Percentiles rank a stretch among this genome's conserved stretches.
Conservation (phyloP, 805 yeast species). For the Saturnispora kantuleensis region DNA sequence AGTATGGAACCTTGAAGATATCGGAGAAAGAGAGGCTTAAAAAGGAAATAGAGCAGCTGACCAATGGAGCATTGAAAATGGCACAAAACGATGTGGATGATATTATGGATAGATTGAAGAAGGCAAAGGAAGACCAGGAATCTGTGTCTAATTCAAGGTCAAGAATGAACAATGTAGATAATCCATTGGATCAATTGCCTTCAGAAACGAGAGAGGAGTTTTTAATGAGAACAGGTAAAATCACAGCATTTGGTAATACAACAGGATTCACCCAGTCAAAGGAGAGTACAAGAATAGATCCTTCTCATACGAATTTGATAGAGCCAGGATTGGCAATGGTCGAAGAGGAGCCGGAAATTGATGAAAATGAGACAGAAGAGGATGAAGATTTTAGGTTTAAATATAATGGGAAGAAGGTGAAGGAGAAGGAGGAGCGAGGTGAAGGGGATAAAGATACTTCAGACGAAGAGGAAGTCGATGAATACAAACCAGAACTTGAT, state of each 20-base stretch:
- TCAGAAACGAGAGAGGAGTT: slow-evolving; percentile 77
- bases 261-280: slow-evolving; percentile 42
- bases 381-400: not conserved
- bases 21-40: slow-evolving; percentile 48
- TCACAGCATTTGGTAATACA: slow-evolving; percentile 83
- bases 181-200: slow-evolving; percentile 29
- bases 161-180: slow-evolving; percentile 10
- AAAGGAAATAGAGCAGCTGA: slow-evolving; percentile 44
- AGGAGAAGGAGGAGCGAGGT: slow-evolving; percentile 16
- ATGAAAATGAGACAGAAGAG: slow-evolving; percentile 9
- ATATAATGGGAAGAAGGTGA: slow-evolving; percentile 3
- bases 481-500: slow-evolving; percentile 14
- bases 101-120: slow-evolving; percentile 33
- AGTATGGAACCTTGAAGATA: slow-evolving; percentile 38
- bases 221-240: slow-evolving; percentile 79
- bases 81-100: slow-evolving; percentile 56
- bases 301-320: slow-evolving; percentile 34
- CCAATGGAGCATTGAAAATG: slow-evolving; percentile 41
- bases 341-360: slow-evolving; percentile 7
- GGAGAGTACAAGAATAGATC: slow-evolving; percentile 16
- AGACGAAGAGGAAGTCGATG: slow-evolving; percentile 6
- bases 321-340: slow-evolving; percentile 38
- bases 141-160: not conserved
- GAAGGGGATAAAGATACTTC: slow-evolving; percentile 15
- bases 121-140: slow-evolving; percentile 14